Base-by-base conservation (phyloP, 73 alveolate genomes). In the Symbiodinium pilosum region DNA sequence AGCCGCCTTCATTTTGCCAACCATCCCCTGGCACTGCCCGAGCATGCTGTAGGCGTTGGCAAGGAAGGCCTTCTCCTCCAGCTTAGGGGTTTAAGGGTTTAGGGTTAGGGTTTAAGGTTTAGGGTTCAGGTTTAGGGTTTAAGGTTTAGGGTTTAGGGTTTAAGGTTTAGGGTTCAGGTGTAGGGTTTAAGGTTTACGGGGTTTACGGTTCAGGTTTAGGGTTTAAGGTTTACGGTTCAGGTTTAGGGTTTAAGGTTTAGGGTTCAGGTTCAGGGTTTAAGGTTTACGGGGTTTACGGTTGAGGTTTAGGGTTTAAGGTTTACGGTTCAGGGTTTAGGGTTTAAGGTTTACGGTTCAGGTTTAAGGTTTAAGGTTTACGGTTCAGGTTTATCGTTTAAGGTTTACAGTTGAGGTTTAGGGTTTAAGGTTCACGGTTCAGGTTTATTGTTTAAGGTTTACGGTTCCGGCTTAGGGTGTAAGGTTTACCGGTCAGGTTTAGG, bases 31-130 rank as follows among this genome's bases (percentile, higher is more conserved):
- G 51, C 96, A 89, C 51, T 89, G 96, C 26, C 96, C 96, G 87
- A 89, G 75, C 96, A 89, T 89, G 87, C 96, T 89, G 96, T 68
- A 89, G 88, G 96, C 96, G 26, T 89, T 89, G n/a, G 96, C 96
- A 36, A 89, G 39, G 96, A 89, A 89, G 1, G 96, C 96, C 40
- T 89, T 89, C 75, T 89, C 96, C 96, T 89, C 59, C 41, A 8
- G 68, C 8, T 51, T 16, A 16, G 21, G 28, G 4, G 75, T 34
- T 3, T 20, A 30, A 26, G 3, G 75, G 32, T 34, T 56, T 1
- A 56, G 75, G 75, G 75, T 56, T 5, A 21, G 26, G 75, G 75
- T 6, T 56, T 20, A 8, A 56, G 73, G 73, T 26, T 20, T 56
- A 56, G 26, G 32, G 73, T 8, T 47, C 21, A 56, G 73, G 73